Evolutionary conservation across 2,329 filamentous ascomycete species (phyloP), one percentile per base, ranked within the genome.

Genomic region (Colletotrichum brevisporum): DNA sequence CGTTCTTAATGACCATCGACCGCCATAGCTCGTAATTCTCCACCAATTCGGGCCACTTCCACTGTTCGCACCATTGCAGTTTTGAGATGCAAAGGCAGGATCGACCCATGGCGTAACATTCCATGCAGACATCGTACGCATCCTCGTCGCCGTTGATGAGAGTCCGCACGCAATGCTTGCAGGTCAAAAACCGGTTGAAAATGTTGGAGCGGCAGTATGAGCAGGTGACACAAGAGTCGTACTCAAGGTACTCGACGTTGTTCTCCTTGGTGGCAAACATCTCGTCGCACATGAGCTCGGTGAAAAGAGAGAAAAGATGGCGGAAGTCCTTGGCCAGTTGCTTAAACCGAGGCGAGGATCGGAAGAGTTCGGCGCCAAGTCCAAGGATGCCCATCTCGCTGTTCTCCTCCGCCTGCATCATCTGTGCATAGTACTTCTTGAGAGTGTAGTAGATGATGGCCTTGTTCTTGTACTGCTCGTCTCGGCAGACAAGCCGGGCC

Each of bases 391-490:
- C 78, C 66, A 83, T 82, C 59, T 86, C 82, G 12, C 81, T 78
- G 36, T 80, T 80, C 64, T 86, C 84, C 57, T 89, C 87, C 56
- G 88, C 83, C 26, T 86, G 82, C 62, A 86, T 82, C 16, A 93
- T 86, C 57, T 89, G 84, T n/a, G 84, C 83, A 71, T 86, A 84
- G 77, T 98, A 98, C 75, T 94, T 96, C 12, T 91, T 83, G 4
- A 98, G 85, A 0, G 94, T 94, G 77, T 91, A 97, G 79, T 95
- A 97, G 52, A 98, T 86, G 67, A 98, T 98, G 5, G 95, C 94
- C 78, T 98, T 98, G 82, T 97, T 98, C 79, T 98, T 98, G 84
- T 99, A 99, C 79, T 98, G 95, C 78, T 99, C 96, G 73, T 99
- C 96, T 45, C 96, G 92, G 77, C 96, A 98, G 3, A 98, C 95